Conservation (phyloP, 116 monocot species). For the Dioscorea cayenensis region DNA sequence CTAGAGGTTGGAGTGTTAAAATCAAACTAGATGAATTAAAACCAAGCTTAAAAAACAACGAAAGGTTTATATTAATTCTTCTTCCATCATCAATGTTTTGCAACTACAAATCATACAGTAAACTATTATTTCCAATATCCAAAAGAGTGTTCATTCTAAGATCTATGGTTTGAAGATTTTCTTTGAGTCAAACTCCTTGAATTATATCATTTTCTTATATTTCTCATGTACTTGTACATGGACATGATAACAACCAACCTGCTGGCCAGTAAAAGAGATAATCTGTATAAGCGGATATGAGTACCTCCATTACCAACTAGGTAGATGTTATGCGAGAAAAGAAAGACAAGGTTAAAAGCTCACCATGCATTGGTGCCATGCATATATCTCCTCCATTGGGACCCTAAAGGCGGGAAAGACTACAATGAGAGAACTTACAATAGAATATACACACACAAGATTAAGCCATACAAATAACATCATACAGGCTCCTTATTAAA, state of each 20-base stretch:
- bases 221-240: no score
- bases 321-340: not conserved
- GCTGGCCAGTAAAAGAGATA: no score
- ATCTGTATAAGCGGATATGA: no score
- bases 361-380: conserved; percentile 99
- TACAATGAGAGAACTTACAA: not conserved
- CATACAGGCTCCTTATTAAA: not conserved
- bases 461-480: not conserved
- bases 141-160: not conserved
- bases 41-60: no score
- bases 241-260: no score
- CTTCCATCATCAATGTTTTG: not conserved
- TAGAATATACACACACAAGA: not conserved
- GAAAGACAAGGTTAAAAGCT: not conserved
- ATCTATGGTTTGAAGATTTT: not conserved
- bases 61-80: not conserved
- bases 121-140: not conserved
- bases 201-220: not conserved
- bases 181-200: not conserved
- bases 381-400: conserved; percentile 95
- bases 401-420: conserved; percentile 44
- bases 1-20: conserved; percentile 15
- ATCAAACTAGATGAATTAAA: conserved; percentile 24
- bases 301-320: not conserved
- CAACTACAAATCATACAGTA: not conserved